Base-by-base conservation (phyloP, 345 rosid genomes). In the Bruguiera parviflora region DNA sequence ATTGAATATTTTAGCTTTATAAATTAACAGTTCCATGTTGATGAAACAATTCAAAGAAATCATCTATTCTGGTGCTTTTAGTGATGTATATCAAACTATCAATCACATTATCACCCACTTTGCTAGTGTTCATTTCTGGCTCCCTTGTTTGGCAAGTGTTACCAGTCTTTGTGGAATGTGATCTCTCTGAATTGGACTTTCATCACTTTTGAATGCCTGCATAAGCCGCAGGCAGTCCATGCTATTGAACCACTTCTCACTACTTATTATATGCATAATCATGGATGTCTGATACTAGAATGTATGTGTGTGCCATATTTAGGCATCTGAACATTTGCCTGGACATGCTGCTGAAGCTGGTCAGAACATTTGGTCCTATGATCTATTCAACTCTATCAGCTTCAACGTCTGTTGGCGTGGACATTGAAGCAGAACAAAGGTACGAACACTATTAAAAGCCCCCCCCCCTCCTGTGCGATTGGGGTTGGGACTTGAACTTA, bases 381-480 rank as follows among this genome's bases (percentile, higher is more conserved):
- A 83, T 96, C 49, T 90, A 92, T 81, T 82, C 97, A 28, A 84
- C 96, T 13, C 59, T 92, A 32, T 92, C 91, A 4, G 92, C 98
- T 73, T 82, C 96, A 52, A 69, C 89, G 66, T 78, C 97, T 58
- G 94, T 92, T 72, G 99, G 99, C 61, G 91, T 96, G 67, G 98
- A 96, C 78, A 89, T 96, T 63, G 99, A 96, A 85, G 98, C 97
- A 53, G 98, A 96, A 74, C 94, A 88, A 78, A 96, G 99, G 99
- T 90, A 61, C 28, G 80, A 64, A 5, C 19, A 13, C 15, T 39
- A 15, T 39, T 15, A 13, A 43, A 43, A 18, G 15, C 15, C 18
- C 49, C 49, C 16, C 3, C 49, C 18, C 3, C 0, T 3, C 15
- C 4, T 1, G 5, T 15, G 18, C 5, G 1, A 13, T 43, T 43